These are phyloP conservation scores for Crepidotus variabilis DNA, from an alignment of 768 basidiomycete species.

Conservation along the genomic window DNA sequence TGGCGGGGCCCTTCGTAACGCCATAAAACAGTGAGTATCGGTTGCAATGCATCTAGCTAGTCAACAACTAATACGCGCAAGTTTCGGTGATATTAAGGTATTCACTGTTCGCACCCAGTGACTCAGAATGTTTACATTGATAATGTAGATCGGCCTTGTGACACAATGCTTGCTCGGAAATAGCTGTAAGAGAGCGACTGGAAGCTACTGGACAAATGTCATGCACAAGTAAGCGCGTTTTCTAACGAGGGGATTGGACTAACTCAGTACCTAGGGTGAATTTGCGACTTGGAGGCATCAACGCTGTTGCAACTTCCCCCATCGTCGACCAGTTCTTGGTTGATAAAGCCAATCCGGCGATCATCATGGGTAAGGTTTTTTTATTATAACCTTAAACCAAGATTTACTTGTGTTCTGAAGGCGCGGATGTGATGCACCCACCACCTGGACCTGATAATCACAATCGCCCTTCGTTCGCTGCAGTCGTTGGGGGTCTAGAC, in stretches of 20 bases:
- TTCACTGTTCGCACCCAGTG: not conserved
- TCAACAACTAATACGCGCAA: not conserved
- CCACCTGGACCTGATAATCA: constrained; percentile 66
- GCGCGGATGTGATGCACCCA: constrained; percentile 78
- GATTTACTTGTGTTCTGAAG: no score
- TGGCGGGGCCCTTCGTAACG: constrained; percentile 66
- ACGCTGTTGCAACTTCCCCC: constrained; percentile 60
- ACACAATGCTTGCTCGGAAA: constrained; percentile 69
- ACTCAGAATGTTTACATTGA: not conserved
- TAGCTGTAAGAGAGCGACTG: constrained; percentile 60
- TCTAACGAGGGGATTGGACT: not conserved
- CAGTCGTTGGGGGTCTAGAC: constrained; percentile 74
- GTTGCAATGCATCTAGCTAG: not conserved
- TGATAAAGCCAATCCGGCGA: constrained; percentile 65
- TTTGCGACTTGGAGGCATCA: constrained; percentile 79
- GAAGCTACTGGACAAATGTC: constrained; percentile 78
- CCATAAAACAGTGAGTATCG: constrained; percentile 66
- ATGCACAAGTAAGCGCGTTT: constrained; percentile 56
- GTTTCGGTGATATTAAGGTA: not conserved
- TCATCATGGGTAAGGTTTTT: constrained; percentile 61
- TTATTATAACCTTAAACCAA: no score
- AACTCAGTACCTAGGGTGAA: constrained; percentile 49
- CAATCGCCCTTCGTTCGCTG: constrained; percentile 70
- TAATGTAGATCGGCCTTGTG: constrained; percentile 59
- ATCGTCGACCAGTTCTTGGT: constrained; percentile 46